A percentile compares a stretch with the other conserved stretches of the same genome.
These are phyloP conservation scores for Daedaleopsis sinensis DNA, from an alignment of 768 basidiomycete species.

Conservation along the genomic window DNA sequence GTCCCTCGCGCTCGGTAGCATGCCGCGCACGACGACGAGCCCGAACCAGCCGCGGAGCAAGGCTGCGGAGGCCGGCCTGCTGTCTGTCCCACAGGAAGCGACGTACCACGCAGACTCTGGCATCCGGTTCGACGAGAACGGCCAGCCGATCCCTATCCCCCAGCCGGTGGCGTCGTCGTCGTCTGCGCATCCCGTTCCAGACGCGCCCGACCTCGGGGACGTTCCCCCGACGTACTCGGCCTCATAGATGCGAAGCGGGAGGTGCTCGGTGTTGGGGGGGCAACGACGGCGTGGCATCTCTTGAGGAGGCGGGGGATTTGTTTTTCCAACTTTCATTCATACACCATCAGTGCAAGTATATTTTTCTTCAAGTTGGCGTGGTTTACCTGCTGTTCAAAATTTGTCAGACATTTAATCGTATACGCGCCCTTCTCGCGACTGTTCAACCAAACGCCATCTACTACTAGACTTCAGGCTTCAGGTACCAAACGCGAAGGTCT, in stretches of 20 bases:
- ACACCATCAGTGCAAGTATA: no score
- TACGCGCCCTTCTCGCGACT: no score
- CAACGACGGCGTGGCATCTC: background rate
- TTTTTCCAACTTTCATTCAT: background rate
- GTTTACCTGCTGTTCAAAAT: no score
- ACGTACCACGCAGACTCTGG: constrained; percentile 25
- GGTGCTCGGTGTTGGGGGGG: background rate
- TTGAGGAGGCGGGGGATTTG: background rate
- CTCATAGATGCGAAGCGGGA: background rate
- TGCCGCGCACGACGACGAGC: background rate
- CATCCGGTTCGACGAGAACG: constrained; percentile 15
- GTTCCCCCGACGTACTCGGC: background rate
- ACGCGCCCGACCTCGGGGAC: constrained; percentile 4
- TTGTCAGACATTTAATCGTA: no score
- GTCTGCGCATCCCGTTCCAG: background rate
- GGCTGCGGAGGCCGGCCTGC: constrained; percentile 23
- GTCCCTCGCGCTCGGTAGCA: constrained; percentile 1
- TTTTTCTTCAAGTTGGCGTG: no score
- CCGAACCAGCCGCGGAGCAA: constrained; percentile 22
- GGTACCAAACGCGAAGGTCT: no score
- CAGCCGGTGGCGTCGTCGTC: constrained; percentile 8
- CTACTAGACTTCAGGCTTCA: no score
- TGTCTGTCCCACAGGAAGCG: constrained; percentile 17
- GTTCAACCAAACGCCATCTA: no score
- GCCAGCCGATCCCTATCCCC: constrained; percentile 6